phyloP scores from a whole-genome alignment of 164 flowering plant genomes.

The Vitis vinifera region ASM3070453v1 NC_081822.1:8728001-8728500 shows the following conservation, averaged over 20 bases:
- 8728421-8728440: constrained; percentile 60
- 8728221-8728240: constrained; percentile 71
- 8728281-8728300: constrained; percentile 40
- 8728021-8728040: too few species aligned
- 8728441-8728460: constrained; percentile 21
- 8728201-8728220: constrained; percentile 60
- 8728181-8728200: constrained; percentile 75
- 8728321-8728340: constrained; percentile 77
- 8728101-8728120: too few species aligned
- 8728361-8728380: constrained; percentile 68
- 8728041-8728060: too few species aligned
- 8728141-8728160: background rate
- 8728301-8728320: constrained; percentile 42
- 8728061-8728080: too few species aligned
- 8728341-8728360: constrained; percentile 62
- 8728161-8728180: constrained; percentile 35
- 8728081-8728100: too few species aligned
- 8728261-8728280: constrained; percentile 70
- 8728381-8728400: constrained; percentile 90
- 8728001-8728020: too few species aligned
- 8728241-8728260: constrained; percentile 77
- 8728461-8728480: too few species aligned
- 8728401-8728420: constrained; percentile 85
- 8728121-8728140: too few species aligned
- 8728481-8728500: too few species aligned